A percentile compares a stretch with the other conserved stretches of the same genome.
phyloP scores from a whole-genome alignment of 2,329 filamentous ascomycete species.

The Aureobasidium uvarum region DNA sequence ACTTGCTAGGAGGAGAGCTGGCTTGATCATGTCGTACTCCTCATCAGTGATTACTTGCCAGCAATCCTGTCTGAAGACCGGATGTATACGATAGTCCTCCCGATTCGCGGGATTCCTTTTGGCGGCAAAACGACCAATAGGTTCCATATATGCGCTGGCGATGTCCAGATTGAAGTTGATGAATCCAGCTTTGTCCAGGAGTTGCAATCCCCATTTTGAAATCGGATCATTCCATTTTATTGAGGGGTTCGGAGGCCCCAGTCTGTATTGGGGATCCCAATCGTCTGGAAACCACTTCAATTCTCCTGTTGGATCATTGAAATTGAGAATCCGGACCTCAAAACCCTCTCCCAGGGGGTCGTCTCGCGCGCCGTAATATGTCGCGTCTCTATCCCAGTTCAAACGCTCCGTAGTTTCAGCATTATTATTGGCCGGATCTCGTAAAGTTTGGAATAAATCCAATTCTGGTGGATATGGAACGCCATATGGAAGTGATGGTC shows the following conservation, averaged over 20 bases:
- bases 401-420: not conserved
- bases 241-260: not conserved
- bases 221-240: not conserved
- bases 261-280: not conserved
- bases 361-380: not conserved
- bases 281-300: not conserved
- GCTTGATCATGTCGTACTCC: not conserved
- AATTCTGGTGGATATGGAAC: not conserved
- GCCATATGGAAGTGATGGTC: not conserved
- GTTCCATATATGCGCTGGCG: not conserved
- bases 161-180: not conserved
- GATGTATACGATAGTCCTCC: not conserved
- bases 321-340: not conserved
- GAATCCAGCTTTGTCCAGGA: conserved; percentile 2
- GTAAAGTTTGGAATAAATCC: too few species aligned
- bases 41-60: too few species aligned
- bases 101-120: not conserved
- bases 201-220: not conserved
- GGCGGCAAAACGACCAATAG: not conserved
- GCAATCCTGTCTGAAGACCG: not conserved
- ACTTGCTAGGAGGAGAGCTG: not conserved
- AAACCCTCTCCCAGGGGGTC: not conserved
- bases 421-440: too few species aligned
- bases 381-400: not conserved
- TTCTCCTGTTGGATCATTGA: not conserved